These are phyloP conservation scores for Inga oerstediana DNA, from an alignment of 306 rosid species.

Conservation along the genomic window DNA sequence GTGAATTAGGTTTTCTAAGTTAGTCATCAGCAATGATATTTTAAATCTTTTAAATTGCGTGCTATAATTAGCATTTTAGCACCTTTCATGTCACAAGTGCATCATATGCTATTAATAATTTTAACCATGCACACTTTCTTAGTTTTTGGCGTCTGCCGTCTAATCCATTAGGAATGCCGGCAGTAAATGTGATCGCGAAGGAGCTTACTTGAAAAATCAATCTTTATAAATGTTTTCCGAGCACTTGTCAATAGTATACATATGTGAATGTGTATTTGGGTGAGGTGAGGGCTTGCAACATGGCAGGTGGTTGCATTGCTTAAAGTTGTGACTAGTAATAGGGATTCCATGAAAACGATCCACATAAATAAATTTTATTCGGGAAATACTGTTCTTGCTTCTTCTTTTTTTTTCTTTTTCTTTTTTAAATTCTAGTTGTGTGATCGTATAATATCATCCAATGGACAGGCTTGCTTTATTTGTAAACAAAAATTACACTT, in stretches of 20 bases:
- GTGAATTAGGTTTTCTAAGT: background rate
- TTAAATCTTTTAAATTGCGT: background rate
- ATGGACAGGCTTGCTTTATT: constrained; percentile 70
- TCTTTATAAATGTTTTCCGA: constrained; percentile 2
- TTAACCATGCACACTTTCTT: background rate
- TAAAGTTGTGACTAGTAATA: constrained; percentile 7
- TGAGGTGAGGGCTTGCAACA: background rate
- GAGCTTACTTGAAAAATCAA: constrained; percentile 13
- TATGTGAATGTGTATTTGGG: background rate
- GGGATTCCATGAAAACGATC: background rate
- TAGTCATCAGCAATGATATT: background rate
- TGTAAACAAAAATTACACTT: constrained; percentile 67
- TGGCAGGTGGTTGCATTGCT: background rate
- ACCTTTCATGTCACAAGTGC: background rate
- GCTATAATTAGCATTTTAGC: background rate
- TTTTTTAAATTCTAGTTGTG: background rate
- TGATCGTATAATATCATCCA: constrained; percentile 20
- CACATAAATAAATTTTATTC: background rate
- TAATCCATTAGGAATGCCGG: background rate
- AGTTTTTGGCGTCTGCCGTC: constrained; percentile 6
- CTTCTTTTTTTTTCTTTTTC: background rate
- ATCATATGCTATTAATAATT: background rate
- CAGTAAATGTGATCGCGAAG: background rate
- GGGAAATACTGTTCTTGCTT: background rate
- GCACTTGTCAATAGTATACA: background rate